Conservation (phyloP, 495 filamentous ascomycete genomes). For the Rostrohypoxylon terebratum region DNA sequence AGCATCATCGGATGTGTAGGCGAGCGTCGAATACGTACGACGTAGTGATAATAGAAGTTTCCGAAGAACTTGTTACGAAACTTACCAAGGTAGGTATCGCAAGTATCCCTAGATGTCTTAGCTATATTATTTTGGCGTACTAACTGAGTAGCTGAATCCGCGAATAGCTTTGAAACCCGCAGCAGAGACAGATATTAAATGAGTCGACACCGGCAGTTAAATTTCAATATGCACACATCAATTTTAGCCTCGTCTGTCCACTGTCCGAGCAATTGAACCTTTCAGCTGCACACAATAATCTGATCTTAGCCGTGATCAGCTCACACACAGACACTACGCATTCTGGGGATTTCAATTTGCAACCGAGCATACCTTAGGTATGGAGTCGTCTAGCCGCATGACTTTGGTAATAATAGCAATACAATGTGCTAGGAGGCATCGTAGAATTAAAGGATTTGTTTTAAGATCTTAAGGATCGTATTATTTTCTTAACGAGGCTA, state of each 20-base stretch:
- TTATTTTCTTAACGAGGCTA: conserved; percentile 37
- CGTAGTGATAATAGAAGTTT: conserved; percentile 23
- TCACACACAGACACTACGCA: conserved; percentile 29
- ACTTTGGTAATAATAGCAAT: conserved; percentile 13
- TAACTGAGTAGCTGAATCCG: conserved; percentile 3
- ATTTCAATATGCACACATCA: conserved; percentile 11
- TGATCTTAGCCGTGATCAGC: conserved; percentile 29
- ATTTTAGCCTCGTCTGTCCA: conserved; percentile 24
- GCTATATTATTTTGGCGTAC: neutral
- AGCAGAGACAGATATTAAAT: conserved; percentile 4
- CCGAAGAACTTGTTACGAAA: conserved; percentile 4
- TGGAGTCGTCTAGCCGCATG: conserved; percentile 11
- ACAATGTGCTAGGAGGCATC: neutral
- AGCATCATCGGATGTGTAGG: conserved; percentile 12
- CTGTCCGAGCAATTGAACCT: conserved; percentile 39
- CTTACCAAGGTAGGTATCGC: neutral
- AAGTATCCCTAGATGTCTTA: neutral
- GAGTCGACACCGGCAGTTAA: conserved; percentile 2
- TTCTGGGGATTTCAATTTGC: conserved; percentile 30
- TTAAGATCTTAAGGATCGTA: conserved; percentile 29
- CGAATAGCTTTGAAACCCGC: conserved; percentile 5
- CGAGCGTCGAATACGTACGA: conserved; percentile 7
- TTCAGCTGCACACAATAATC: conserved; percentile 36
- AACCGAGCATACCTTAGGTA: neutral
- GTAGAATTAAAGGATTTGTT: conserved; percentile 25